phyloP scores from a whole-genome alignment of 306 rosid species.

The Sicyos edulis region DNA sequence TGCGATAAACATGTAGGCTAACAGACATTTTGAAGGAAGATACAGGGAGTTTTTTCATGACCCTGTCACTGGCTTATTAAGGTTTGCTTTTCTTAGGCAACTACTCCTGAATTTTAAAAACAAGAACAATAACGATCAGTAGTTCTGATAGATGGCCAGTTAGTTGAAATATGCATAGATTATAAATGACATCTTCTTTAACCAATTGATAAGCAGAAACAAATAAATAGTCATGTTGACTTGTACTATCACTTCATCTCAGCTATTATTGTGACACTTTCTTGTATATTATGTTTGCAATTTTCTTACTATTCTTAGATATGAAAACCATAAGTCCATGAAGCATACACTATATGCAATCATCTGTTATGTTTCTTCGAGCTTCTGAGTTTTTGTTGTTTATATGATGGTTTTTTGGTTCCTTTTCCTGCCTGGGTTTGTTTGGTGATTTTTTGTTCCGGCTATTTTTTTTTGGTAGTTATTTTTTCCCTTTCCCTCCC shows the following conservation, averaged over 20 bases:
- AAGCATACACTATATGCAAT: background rate
- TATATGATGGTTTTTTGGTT: background rate
- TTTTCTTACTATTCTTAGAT: too few species aligned
- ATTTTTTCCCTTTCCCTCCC: background rate
- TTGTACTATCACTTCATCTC: slow-evolving; percentile 3
- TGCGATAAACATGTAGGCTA: slow-evolving; percentile 41
- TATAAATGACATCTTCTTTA: background rate
- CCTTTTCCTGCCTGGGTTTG: background rate
- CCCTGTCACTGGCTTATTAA: slow-evolving; percentile 59
- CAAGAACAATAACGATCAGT: slow-evolving; percentile 3
- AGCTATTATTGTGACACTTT: background rate
- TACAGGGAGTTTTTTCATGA: slow-evolving; percentile 72
- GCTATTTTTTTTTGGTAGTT: background rate
- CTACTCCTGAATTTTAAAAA: background rate
- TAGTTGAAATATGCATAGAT: slow-evolving; percentile 7
- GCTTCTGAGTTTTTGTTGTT: background rate
- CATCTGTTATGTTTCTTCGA: background rate
- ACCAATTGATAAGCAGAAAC: background rate
- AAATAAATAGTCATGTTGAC: background rate
- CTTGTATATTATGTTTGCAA: background rate
- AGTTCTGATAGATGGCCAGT: background rate
- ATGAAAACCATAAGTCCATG: too few species aligned
- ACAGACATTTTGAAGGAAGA: slow-evolving; percentile 64
- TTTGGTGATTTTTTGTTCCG: background rate
- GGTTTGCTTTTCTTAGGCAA: slow-evolving; percentile 36